phyloP scores from a whole-genome alignment of 2,329 filamentous ascomycete genomes.

The Leptosphaerulina australis region DNA sequence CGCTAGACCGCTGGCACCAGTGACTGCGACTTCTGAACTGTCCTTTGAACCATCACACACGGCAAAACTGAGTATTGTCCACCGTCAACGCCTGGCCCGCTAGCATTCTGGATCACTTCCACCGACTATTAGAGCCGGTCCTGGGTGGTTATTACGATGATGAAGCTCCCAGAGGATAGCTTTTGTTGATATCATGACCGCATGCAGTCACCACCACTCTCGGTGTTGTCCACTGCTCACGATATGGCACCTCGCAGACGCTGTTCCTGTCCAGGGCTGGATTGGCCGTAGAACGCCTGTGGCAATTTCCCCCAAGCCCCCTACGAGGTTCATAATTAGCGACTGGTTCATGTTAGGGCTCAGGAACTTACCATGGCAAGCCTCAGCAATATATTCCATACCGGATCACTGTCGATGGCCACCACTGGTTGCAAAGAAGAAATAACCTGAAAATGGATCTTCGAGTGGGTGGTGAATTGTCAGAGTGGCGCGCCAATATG shows the following conservation, averaged over 20 bases:
- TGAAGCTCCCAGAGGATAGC: background rate
- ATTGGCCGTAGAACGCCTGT: background rate
- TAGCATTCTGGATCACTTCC: background rate
- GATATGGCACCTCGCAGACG: background rate
- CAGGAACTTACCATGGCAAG: background rate
- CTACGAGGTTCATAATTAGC: background rate
- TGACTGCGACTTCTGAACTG: background rate
- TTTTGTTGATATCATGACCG: background rate
- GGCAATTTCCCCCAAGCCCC: background rate
- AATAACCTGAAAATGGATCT: background rate
- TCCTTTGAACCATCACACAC: background rate
- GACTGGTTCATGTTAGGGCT: background rate
- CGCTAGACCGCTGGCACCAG: background rate
- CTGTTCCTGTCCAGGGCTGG: background rate
- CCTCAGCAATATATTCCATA: background rate
- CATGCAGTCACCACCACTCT: background rate
- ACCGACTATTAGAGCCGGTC: background rate
- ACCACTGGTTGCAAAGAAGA: background rate
- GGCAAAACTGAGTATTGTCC: background rate
- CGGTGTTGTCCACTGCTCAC: background rate
- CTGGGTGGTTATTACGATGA: background rate
- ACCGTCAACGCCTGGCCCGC: conserved; percentile 3
- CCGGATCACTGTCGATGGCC: background rate
- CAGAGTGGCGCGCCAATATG: background rate
- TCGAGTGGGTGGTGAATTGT: background rate